Conservation (phyloP, 495 filamentous ascomycete genomes). For the Pyrenula aspistea region DNA sequence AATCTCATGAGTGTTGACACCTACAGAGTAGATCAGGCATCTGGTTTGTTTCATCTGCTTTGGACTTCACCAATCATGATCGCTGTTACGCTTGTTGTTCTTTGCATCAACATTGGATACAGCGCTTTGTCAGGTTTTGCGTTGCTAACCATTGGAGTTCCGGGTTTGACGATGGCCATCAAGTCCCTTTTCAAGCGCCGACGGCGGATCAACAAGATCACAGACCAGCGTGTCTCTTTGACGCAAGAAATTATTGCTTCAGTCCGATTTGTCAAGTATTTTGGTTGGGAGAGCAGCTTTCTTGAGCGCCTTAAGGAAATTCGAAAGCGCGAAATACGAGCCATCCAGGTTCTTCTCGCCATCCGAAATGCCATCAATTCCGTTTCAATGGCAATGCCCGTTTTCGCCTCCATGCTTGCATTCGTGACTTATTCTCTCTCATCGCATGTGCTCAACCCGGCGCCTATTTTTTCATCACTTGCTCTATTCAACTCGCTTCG, state of each 20-base stretch:
- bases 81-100: constrained; percentile 61
- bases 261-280: constrained; percentile 91
- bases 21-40: constrained; percentile 76
- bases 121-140: constrained; percentile 82
- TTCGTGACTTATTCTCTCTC: constrained; percentile 89
- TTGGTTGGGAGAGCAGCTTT: constrained; percentile 88
- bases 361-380: constrained; percentile 79
- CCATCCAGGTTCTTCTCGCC: constrained; percentile 67
- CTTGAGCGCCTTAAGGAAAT: constrained; percentile 61
- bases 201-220: constrained; percentile 76
- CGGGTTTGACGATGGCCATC: constrained; percentile 61
- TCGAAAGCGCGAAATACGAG: constrained; percentile 58
- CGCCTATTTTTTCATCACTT: constrained; percentile 79
- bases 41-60: constrained; percentile 75
- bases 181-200: constrained; percentile 57
- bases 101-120: constrained; percentile 77
- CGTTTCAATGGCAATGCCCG: constrained; percentile 64
- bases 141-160: constrained; percentile 65
- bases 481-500: constrained; percentile 87
- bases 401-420: constrained; percentile 86
- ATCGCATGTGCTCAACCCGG: constrained; percentile 55
- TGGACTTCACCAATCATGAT: constrained; percentile 77
- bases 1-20: constrained; percentile 92
- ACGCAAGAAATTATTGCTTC: constrained; percentile 88
- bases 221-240: constrained; percentile 78